Base-by-base conservation (phyloP, 495 filamentous ascomycete species). In the Talaromyces ruber region DNA sequence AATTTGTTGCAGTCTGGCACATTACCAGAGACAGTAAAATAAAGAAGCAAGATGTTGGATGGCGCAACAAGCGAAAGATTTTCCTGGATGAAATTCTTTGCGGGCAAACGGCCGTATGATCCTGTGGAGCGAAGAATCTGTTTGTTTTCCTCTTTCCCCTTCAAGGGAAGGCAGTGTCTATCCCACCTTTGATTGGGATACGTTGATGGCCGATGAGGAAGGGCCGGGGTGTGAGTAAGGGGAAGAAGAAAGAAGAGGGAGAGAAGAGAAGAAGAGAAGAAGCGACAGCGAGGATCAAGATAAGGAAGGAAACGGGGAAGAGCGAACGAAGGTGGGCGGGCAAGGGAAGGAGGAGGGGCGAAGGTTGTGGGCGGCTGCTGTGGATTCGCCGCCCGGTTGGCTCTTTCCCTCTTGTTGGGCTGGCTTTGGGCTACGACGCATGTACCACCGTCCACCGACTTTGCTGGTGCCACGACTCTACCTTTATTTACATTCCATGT, bases 21-120 rank as follows among this genome's bases (percentile, higher is more conserved):
- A 52, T 60, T 65, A 61, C 39, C 62, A 28, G 61, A 58, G 50
- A 61, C 63, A 53, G 51, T 28, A n/a, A 62, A 47, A 59, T 52
- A 55, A 26, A 62, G 58, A 64, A 60, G 53, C 59, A 47, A 61
- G 37, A 52, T 52, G 51, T 37, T 66, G 64, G 56, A 67, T 66
- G 60, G 71, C 58, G 14, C 66, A 56, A 64, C 65, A 66, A 68
- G 68, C 71, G 69, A 67, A 68, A 67, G 60, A 67, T 66, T 70
- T 68, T 68, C n/a, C 58, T 68, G 65, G 56, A 59, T 58, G 64
- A 67, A 65, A 62, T 58, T 47, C 63, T 56, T 65, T 60, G 55
- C 63, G 43, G 43, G 43, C 7, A 47, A 14, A 39, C 34, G 34
- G 34, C 34, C 34, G 34, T 39, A 32, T 39, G 43, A 47, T 47